A percentile compares a stretch with the other conserved stretches of the same genome.
Evolutionary conservation across 352 stramenopile genomes (phyloP).

Genomic region (Pythium aquatile): DNA sequence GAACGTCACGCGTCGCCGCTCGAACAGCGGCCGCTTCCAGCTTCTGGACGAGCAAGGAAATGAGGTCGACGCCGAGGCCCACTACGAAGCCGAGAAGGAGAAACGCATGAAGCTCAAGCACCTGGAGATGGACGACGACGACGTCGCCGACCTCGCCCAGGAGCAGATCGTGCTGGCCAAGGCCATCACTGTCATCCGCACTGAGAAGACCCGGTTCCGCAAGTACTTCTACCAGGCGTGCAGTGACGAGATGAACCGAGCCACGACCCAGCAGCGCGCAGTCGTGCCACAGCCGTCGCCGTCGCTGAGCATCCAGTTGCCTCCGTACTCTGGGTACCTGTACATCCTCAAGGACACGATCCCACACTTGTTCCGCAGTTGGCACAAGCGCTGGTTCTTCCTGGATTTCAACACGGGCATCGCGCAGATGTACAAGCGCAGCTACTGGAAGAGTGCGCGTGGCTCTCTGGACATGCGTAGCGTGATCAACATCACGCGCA

Average conservation of each 20-base stretch:
- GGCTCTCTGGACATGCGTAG: constrained; percentile 69
- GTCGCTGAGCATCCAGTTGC: constrained; percentile 39
- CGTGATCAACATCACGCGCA: constrained; percentile 59
- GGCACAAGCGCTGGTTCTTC: constrained; percentile 82
- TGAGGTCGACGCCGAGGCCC: constrained; percentile 53
- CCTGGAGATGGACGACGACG: constrained; percentile 61
- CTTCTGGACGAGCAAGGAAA: constrained; percentile 69
- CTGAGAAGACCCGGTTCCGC: constrained; percentile 59
- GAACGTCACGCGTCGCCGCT: constrained; percentile 26
- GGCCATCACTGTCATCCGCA: constrained; percentile 58
- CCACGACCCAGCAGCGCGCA: constrained; percentile 20
- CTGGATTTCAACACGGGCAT: constrained; percentile 72
- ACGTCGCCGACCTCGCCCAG: constrained; percentile 58
- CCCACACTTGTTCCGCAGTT: constrained; percentile 72
- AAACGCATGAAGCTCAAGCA: constrained; percentile 51
- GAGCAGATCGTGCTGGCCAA: constrained; percentile 49
- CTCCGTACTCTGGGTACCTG: constrained; percentile 74
- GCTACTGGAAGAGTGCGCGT: constrained; percentile 79
- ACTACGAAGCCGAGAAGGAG: constrained; percentile 45
- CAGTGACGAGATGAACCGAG: constrained; percentile 40
- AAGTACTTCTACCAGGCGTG: constrained; percentile 59
- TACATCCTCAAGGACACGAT: constrained; percentile 77
- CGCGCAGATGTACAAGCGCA: constrained; percentile 81
- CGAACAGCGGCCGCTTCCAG: constrained; percentile 45
- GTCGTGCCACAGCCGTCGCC: constrained; percentile 32